phyloP scores from a whole-genome alignment of 345 rosid species.

The Eucalyptus cloeziana region DNA sequence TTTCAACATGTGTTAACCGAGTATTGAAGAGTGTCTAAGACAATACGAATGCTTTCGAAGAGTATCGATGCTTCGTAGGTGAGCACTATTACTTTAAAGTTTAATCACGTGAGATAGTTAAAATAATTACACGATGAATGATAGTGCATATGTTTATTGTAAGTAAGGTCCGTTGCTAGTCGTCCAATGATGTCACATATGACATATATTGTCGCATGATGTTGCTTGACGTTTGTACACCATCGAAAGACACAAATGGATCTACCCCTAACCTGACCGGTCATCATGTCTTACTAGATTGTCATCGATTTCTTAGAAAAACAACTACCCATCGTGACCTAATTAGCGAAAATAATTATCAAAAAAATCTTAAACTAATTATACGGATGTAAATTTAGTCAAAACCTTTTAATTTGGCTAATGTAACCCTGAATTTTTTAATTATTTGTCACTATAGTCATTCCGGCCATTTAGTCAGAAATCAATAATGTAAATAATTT shows the following conservation, averaged over 20 bases:
- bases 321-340: neutral
- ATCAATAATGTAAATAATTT: accelerated
- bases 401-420: neutral
- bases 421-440: neutral
- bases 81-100: neutral
- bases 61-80: accelerated
- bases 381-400: accelerated
- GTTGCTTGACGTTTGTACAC: neutral
- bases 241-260: neutral
- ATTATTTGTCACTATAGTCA: neutral
- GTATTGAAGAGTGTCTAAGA: accelerated
- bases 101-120: neutral
- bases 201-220: neutral
- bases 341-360: neutral
- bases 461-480: neutral
- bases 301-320: neutral
- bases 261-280: accelerated
- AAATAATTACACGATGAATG: neutral
- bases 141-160: neutral
- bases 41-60: accelerated
- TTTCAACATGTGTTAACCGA: accelerated
- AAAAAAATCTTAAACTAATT: neutral
- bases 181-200: neutral
- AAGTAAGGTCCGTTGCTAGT: neutral
- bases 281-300: neutral